Conservation (phyloP, 352 stramenopile genomes). For the Aphanomyces astaci region DNA sequence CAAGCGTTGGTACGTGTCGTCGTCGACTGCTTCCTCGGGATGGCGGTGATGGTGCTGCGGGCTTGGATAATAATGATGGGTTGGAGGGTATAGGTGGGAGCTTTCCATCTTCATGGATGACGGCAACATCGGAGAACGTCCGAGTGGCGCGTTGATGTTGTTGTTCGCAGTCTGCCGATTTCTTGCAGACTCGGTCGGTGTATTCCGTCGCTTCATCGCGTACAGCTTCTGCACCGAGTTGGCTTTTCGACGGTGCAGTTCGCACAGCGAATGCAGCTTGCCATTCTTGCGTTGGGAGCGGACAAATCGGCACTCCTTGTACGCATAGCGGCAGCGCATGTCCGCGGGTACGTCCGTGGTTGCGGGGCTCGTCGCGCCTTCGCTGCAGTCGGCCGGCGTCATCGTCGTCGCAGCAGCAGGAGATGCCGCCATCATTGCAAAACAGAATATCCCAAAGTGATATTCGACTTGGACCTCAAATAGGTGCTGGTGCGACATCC, state of each 20-base stretch:
- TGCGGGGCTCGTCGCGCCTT: not conserved
- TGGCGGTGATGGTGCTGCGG: not conserved
- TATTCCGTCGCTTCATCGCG: slow-evolving; percentile 22
- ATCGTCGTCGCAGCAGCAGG: not conserved
- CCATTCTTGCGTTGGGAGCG: slow-evolving; percentile 27
- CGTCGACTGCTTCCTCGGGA: too few relatives aligned
- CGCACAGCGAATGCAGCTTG: slow-evolving; percentile 29
- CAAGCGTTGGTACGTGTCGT: slow-evolving; percentile 3
- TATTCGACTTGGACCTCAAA: too few relatives aligned
- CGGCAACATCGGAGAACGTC: too few relatives aligned
- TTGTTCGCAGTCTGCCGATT: not conserved
- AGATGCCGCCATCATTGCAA: too few relatives aligned
- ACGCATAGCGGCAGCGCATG: slow-evolving; percentile 25
- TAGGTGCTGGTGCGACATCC: too few relatives aligned
- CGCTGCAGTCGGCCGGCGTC: not conserved
- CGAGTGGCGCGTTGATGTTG: not conserved
- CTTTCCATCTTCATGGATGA: too few relatives aligned
- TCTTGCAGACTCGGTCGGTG: too few relatives aligned
- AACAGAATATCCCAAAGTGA: too few relatives aligned
- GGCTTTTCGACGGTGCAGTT: slow-evolving; percentile 27
- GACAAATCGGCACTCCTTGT: slow-evolving; percentile 27
- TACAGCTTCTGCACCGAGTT: slow-evolving; percentile 26
- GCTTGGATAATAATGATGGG: not conserved
- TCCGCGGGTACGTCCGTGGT: not conserved
- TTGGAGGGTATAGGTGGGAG: not conserved